Percentiles rank a stretch among this genome's conserved stretches.
These are phyloP conservation scores for Cutaneotrichosporon cyanovorans DNA, from an alignment of 1,284 basidiomycete species.

Conservation along the genomic window DNA sequence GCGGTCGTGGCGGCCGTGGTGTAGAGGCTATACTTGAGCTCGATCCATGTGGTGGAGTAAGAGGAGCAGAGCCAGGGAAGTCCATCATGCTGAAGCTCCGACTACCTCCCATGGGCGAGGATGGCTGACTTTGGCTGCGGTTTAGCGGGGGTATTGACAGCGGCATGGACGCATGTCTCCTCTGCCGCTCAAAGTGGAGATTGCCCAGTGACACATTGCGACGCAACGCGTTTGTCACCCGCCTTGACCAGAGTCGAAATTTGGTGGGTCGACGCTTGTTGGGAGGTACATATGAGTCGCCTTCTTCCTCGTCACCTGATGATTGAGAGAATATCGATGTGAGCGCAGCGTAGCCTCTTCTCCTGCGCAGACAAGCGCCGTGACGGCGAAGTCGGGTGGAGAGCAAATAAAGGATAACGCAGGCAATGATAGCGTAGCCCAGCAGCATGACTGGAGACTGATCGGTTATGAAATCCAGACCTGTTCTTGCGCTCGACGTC, in stretches of 20 bases:
- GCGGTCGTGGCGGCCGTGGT: constrained; percentile 3
- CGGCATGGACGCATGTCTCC: constrained; percentile 5
- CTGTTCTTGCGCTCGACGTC: not conserved
- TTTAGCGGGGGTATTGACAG: not conserved
- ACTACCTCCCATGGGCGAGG: constrained; percentile 1
- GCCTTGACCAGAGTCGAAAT: constrained; percentile 6
- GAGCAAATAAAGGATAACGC: not conserved
- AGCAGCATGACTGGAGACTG: not conserved
- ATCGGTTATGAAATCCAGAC: too few species aligned
- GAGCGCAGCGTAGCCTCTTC: too few species aligned
- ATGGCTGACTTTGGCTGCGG: constrained; percentile 6
- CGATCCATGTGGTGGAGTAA: constrained; percentile 1
- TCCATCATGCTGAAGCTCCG: constrained; percentile 7
- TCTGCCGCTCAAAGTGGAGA: too few species aligned
- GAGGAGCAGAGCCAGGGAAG: not conserved
- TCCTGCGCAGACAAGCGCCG: too few species aligned
- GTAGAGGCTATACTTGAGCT: not conserved
- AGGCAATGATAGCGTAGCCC: not conserved
- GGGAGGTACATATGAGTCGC: not conserved
- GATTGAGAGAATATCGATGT: too few species aligned
- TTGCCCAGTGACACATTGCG: not conserved
- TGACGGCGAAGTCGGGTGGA: too few species aligned
- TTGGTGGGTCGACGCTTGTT: constrained; percentile 7
- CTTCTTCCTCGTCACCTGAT: not conserved
- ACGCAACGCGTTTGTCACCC: constrained; percentile 2